A percentile compares a stretch with the other conserved stretches of the same genome.
phyloP scores from a whole-genome alignment of 1,284 basidiomycete genomes.

The Pisolithus thermaeus region DNA sequence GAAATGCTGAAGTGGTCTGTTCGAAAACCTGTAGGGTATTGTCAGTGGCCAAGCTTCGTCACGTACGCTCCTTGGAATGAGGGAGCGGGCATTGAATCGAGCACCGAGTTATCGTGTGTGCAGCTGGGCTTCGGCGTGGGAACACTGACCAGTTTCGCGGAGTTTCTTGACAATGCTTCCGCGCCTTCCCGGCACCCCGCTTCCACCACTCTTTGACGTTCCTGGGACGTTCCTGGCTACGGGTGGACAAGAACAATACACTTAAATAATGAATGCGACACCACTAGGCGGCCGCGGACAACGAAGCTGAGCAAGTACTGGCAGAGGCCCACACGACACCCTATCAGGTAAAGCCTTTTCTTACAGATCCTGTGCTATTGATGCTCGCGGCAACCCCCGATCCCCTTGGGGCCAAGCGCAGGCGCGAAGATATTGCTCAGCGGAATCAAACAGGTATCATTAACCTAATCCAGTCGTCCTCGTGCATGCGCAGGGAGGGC shows the following conservation, averaged over 20 bases:
- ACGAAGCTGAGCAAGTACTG: not conserved
- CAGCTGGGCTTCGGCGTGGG: slow-evolving; percentile 28
- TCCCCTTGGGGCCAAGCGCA: slow-evolving; percentile 1
- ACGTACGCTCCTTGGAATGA: slow-evolving; percentile 25
- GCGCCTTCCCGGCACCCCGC: slow-evolving; percentile 27
- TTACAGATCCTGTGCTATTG: slow-evolving; percentile 2
- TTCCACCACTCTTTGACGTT: slow-evolving; percentile 1
- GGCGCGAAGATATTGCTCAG: slow-evolving; percentile 5
- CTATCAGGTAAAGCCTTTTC: slow-evolving; percentile 2
- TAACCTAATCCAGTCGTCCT: slow-evolving; percentile 3
- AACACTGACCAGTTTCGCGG: slow-evolving; percentile 27
- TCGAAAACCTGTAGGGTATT: slow-evolving; percentile 4
- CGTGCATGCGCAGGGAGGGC: slow-evolving; percentile 3
- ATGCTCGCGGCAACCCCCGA: slow-evolving; percentile 7
- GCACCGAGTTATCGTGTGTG: slow-evolving; percentile 34
- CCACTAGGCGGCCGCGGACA: not conserved
- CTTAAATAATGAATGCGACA: no score
- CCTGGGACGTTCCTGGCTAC: not conserved
- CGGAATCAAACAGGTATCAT: slow-evolving; percentile 4
- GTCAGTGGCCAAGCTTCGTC: slow-evolving; percentile 15
- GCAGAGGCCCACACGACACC: not conserved
- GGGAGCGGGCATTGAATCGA: slow-evolving; percentile 36
- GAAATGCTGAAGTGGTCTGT: slow-evolving; percentile 1
- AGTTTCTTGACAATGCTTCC: slow-evolving; percentile 29
- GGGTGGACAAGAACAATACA: not conserved